A percentile compares a stretch with the other conserved stretches of the same genome.
Conservation (phyloP, 495 filamentous ascomycete genomes). For the Aspergillus diversus region DNA sequence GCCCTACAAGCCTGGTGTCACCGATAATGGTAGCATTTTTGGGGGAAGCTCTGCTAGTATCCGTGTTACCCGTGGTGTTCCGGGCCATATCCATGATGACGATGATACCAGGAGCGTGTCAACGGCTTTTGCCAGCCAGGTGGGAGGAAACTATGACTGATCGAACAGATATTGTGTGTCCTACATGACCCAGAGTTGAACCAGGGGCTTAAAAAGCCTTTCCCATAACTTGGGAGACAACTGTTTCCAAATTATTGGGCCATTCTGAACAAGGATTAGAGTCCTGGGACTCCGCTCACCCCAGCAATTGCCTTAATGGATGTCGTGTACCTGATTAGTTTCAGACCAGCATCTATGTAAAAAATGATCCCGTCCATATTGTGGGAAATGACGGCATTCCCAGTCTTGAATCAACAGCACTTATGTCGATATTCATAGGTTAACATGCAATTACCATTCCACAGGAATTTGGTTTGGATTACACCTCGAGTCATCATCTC, state of each 20-base stretch:
- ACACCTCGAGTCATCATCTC: conserved; percentile 13
- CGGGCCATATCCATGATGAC: conserved; percentile 62
- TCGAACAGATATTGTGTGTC: conserved; percentile 14
- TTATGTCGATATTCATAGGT: conserved; percentile 23
- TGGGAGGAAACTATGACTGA: conserved; percentile 93
- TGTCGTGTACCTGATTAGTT: conserved; percentile 18
- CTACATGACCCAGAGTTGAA: conserved; percentile 23
- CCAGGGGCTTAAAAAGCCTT: conserved; percentile 16
- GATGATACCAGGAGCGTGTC: conserved; percentile 95
- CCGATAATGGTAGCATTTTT: conserved; percentile 70
- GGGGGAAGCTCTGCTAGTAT: conserved; percentile 71
- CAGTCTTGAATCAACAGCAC: conserved; percentile 16
- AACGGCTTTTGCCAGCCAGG: conserved; percentile 93
- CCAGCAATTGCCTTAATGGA: conserved; percentile 18
- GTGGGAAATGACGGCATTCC: conserved; percentile 19
- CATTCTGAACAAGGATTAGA: conserved; percentile 19
- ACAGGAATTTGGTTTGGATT: conserved; percentile 2
- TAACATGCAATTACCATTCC: conserved; percentile 17
- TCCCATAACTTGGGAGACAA: conserved; percentile 20
- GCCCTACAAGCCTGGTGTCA: conserved; percentile 46
- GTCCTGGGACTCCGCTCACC: conserved; percentile 19
- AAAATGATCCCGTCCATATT: conserved; percentile 20
- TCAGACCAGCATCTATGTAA: conserved; percentile 22
- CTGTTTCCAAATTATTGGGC: conserved; percentile 23
- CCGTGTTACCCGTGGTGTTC: conserved; percentile 52